phyloP scores from a whole-genome alignment of 176 grass and related monocot genomes.

The Phoenix dactylifera region DNA sequence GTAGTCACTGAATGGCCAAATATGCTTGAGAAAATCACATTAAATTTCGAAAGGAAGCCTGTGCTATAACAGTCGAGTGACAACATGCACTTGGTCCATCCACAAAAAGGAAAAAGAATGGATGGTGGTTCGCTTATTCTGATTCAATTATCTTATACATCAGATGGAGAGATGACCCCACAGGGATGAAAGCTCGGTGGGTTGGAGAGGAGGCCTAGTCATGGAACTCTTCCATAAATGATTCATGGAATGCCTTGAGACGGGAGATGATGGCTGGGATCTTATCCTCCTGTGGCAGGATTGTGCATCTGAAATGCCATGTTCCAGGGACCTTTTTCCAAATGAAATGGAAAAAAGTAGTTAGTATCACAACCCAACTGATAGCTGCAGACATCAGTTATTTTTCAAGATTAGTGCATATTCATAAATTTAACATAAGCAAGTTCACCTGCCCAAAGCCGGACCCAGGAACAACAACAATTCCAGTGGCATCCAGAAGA shows the following conservation, averaged over 20 bases:
- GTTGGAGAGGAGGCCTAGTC: constrained; percentile 13
- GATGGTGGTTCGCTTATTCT: too few relatives aligned
- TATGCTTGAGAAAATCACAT: too few relatives aligned
- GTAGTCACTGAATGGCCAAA: too few relatives aligned
- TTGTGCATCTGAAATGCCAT: constrained; percentile 96
- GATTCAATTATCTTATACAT: too few relatives aligned
- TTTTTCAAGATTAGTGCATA: too few relatives aligned
- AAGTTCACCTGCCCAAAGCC: constrained; percentile 79
- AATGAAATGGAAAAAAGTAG: background rate
- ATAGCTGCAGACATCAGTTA: background rate
- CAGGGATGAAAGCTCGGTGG: too few relatives aligned
- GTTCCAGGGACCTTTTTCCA: constrained; percentile 72
- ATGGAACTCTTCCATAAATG: constrained; percentile 63
- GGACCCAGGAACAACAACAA: constrained; percentile 75
- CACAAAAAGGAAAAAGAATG: too few relatives aligned
- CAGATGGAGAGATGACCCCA: too few relatives aligned
- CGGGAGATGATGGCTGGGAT: constrained; percentile 64
- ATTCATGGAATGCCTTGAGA: constrained; percentile 72
- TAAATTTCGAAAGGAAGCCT: too few relatives aligned
- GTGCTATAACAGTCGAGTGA: too few relatives aligned
- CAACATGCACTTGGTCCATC: too few relatives aligned
- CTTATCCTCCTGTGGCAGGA: constrained; percentile 94
- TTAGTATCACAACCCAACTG: background rate
- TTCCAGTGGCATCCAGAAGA: constrained; percentile 87
- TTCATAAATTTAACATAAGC: background rate